phyloP scores from a whole-genome alignment of 768 basidiomycete genomes.

The Gymnopilus dilepis region DNA sequence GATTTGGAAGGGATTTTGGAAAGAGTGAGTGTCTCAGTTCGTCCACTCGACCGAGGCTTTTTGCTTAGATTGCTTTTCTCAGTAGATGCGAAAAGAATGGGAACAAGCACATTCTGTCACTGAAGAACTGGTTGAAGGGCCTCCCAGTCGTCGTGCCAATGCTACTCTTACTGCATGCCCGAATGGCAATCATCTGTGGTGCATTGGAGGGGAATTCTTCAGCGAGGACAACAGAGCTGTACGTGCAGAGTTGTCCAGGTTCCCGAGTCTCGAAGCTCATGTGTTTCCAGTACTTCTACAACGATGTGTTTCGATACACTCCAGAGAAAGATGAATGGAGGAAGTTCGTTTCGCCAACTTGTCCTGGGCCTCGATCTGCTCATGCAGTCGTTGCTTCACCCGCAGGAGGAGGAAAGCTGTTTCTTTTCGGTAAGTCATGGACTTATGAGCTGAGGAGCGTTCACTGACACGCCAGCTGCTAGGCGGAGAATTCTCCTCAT shows the following conservation, averaged over 20 bases:
- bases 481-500: slow-evolving; percentile 88
- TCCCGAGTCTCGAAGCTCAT: background rate
- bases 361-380: slow-evolving; percentile 87
- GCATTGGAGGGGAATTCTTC: slow-evolving; percentile 87
- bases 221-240: slow-evolving; percentile 85
- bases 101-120: slow-evolving; percentile 82
- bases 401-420: slow-evolving; percentile 84
- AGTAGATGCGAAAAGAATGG: slow-evolving; percentile 85
- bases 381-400: slow-evolving; percentile 81
- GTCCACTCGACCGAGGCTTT: background rate
- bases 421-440: slow-evolving; percentile 67
- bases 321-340: slow-evolving; percentile 95
- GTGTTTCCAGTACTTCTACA: slow-evolving; percentile 73
- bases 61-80: slow-evolving; percentile 13
- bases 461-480: background rate
- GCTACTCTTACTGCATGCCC: slow-evolving; percentile 85
- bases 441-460: background rate
- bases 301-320: slow-evolving; percentile 85
- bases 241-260: slow-evolving; percentile 20
- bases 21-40: slow-evolving; percentile 50
- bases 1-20: slow-evolving; percentile 88
- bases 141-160: slow-evolving; percentile 83
- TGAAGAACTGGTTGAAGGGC: slow-evolving; percentile 83
- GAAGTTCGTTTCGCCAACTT: slow-evolving; percentile 80
- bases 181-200: slow-evolving; percentile 81